Evolutionary conservation across 176 grass and related monocot species (phyloP), one percentile per base, ranked within the genome.

Genomic region (Lolium rigidum): DNA sequence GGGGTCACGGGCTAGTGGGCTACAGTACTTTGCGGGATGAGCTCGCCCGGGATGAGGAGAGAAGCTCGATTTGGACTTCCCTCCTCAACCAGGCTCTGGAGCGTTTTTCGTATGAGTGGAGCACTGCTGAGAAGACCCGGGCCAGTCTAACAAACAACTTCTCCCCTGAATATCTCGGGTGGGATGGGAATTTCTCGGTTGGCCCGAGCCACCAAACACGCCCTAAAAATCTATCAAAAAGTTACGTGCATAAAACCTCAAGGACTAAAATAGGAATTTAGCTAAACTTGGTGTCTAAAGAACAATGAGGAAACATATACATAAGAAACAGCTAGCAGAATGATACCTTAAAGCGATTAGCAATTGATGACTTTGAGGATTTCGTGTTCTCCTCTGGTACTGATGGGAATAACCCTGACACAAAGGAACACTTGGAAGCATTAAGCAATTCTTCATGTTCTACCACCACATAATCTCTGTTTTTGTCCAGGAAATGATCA

Each of bases 401-500:
- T 86, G 84, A 77, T 43, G 92, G 92, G 84, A 97, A 97, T 82
- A 97, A 79, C 44, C 90, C 70, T 31, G 94, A 86, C 24, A 97
- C 94, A 81, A 97, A 97, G 38, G 94, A 52, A 37, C 92, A 97
- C 51, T 77, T 90, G 59, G 94, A 97, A 78, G 87, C 92, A 91
- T 97, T 97, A 49, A 97, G 88, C 84, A 97, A 89, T 59, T 90
- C 88, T 72, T 97, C 84, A 84, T 97, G 94, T 87, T 97, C 94
- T 61, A 85, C 80, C 39, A 97, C 90, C 69, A 97, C 94, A 94
- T 94, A 97, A 79, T 97, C 94, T 87, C 93, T 97, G 83, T 97
- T 97, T 86, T 97, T 97, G 83, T 97, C 94, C 76, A 97, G 82
- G 80, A 97, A 97, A 75, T 97, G 68, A 82, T 94, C 90, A 83